These are phyloP conservation scores for Syncephalis fuscata DNA, from an alignment of 371 early-diverging fungal genomes.

Conservation along the genomic window DNA sequence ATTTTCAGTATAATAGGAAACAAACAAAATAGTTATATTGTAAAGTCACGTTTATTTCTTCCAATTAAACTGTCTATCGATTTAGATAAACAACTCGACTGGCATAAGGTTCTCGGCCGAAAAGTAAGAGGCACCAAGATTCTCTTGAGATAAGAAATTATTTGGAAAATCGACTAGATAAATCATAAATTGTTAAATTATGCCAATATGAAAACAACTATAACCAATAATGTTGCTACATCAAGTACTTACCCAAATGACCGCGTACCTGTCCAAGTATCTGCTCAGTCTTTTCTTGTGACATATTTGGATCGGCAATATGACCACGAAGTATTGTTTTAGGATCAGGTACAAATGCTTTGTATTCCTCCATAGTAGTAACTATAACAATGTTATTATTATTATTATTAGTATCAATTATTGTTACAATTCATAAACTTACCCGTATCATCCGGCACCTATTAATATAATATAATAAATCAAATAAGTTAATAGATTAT, in stretches of 20 bases:
- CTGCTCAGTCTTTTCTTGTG: conserved; percentile 17
- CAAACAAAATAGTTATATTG: too few species aligned
- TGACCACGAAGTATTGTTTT: conserved; percentile 28
- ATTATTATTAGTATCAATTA: neutral
- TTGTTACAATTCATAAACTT: neutral
- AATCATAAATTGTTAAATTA: too few species aligned
- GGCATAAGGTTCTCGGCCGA: conserved; percentile 24
- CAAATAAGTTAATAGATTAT: too few species aligned
- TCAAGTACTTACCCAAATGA: conserved; percentile 13
- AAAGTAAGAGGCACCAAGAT: conserved; percentile 33
- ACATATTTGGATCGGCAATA: conserved; percentile 1
- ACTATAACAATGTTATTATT: conserved; percentile 8
- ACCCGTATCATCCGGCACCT: conserved; percentile 52
- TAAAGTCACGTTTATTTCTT: too few species aligned
- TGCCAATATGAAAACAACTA: too few species aligned
- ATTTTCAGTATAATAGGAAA: too few species aligned
- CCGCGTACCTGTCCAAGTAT: conserved; percentile 27
- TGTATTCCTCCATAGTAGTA: conserved; percentile 36
- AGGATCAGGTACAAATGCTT: conserved; percentile 30
- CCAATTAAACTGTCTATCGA: conserved; percentile 3
- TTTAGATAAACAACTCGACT: conserved; percentile 25
- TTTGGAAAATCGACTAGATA: conserved; percentile 56
- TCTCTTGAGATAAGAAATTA: conserved; percentile 54
- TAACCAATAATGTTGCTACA: too few species aligned
- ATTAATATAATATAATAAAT: too few species aligned